These are phyloP conservation scores for Coniella vitis DNA, from an alignment of 2,329 filamentous ascomycete genomes.

Conservation along the genomic window DNA sequence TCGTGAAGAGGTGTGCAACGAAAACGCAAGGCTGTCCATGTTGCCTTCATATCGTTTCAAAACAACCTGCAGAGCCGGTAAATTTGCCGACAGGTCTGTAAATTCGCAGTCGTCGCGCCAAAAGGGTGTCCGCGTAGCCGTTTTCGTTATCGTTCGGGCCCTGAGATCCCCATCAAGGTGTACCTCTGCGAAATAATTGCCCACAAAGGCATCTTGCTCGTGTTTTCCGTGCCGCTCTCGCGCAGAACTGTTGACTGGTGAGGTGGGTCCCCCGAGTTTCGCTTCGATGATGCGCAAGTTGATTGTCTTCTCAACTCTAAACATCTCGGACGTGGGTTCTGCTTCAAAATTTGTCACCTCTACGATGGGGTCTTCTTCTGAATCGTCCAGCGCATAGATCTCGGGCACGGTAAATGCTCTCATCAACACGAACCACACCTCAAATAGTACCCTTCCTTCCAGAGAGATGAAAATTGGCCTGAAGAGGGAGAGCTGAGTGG, in stretches of 20 bases:
- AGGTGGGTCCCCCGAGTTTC: constrained; percentile 42
- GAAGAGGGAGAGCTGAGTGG: constrained; percentile 67
- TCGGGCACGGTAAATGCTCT: constrained; percentile 89
- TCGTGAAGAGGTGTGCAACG: constrained; percentile 36
- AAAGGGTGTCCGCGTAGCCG: constrained; percentile 66
- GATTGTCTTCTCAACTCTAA: constrained; percentile 56
- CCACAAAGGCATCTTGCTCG: constrained; percentile 42
- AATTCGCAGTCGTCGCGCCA: constrained; percentile 82
- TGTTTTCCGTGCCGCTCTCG: constrained; percentile 26
- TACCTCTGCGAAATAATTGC: constrained; percentile 74
- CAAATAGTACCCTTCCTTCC: constrained; percentile 83
- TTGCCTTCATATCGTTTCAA: constrained; percentile 59
- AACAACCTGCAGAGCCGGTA: constrained; percentile 63
- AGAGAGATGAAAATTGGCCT: constrained; percentile 86
- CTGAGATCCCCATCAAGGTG: constrained; percentile 74
- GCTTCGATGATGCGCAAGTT: constrained; percentile 54
- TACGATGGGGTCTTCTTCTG: constrained; percentile 34
- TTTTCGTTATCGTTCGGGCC: constrained; percentile 66
- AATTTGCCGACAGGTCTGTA: constrained; percentile 59
- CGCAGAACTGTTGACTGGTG: constrained; percentile 21
- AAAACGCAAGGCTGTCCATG: constrained; percentile 38
- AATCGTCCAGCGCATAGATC: constrained; percentile 61
- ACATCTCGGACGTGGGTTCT: constrained; percentile 42
- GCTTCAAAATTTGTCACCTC: constrained; percentile 34
- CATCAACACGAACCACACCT: constrained; percentile 93